phyloP scores from a whole-genome alignment of 768 basidiomycete species.

The Russula dissimulans region DNA sequence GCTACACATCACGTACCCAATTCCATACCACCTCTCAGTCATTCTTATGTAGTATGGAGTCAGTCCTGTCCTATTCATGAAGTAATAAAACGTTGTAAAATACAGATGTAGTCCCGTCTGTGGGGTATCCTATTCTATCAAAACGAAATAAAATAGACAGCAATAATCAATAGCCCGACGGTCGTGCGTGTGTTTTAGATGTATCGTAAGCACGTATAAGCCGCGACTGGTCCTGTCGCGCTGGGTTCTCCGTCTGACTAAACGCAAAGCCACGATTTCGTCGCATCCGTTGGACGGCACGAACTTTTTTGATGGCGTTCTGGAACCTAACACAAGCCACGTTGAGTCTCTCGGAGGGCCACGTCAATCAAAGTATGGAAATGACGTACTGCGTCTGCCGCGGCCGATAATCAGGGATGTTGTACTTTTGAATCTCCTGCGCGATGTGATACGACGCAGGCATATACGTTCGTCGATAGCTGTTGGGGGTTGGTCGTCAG shows the following conservation, averaged over 20 bases:
- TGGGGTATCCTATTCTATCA: not conserved
- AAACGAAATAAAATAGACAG: not conserved
- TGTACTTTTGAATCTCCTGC: constrained; percentile 98
- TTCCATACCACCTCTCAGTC: not conserved
- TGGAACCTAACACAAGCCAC: constrained; percentile 57
- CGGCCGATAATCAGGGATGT: constrained; percentile 92
- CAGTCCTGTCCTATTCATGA: not conserved
- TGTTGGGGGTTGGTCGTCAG: constrained; percentile 27
- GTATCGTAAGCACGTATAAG: constrained; percentile 86
- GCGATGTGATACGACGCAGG: constrained; percentile 97
- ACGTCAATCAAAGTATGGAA: not conserved
- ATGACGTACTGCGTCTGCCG: constrained; percentile 86
- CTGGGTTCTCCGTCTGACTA: constrained; percentile 85
- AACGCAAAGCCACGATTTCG: constrained; percentile 96
- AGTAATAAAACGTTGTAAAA: constrained; percentile 13
- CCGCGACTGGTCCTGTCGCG: constrained; percentile 78
- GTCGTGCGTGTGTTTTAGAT: constrained; percentile 59
- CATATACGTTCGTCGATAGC: constrained; percentile 83
- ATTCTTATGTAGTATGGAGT: not conserved
- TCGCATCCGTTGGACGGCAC: constrained; percentile 97
- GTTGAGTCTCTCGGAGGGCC: constrained; percentile 13
- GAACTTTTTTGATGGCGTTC: constrained; percentile 98
- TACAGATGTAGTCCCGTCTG: constrained; percentile 9
- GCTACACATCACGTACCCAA: not conserved
- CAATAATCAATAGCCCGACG: constrained; percentile 50